These are phyloP conservation scores for Citrus cavaleriei DNA, from an alignment of 345 rosid species.

Conservation along the genomic window DNA sequence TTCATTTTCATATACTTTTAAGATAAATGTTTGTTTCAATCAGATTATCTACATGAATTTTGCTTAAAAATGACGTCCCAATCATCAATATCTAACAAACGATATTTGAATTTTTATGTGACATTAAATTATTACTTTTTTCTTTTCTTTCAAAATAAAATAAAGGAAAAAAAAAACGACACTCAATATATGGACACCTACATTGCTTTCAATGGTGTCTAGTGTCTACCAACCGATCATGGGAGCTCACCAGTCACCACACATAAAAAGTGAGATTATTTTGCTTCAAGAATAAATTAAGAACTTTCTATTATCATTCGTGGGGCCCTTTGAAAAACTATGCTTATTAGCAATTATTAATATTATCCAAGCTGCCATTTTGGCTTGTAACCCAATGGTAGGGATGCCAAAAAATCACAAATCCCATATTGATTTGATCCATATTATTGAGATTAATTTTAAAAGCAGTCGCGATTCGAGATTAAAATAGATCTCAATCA, in stretches of 20 bases:
- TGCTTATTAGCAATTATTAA: too few relatives aligned
- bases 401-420: too few relatives aligned
- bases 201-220: not conserved
- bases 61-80: not conserved
- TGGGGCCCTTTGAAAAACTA: not conserved
- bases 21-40: too few relatives aligned
- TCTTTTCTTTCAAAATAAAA: too few relatives aligned
- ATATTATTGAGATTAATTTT: too few relatives aligned
- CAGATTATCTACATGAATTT: too few relatives aligned
- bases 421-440: too few relatives aligned
- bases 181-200: not conserved
- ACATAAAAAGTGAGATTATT: not conserved
- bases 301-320: not conserved
- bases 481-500: too few relatives aligned
- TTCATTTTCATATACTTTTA: too few relatives aligned
- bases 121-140: not conserved
- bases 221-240: not conserved
- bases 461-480: too few relatives aligned
- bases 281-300: not conserved
- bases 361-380: too few relatives aligned
- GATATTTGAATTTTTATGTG: not conserved
- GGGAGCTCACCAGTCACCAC: not conserved
- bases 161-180: not conserved
- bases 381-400: too few relatives aligned
- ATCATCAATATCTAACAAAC: not conserved